Evolutionary conservation across 2,329 filamentous ascomycete genomes (phyloP).

Genomic region (Cordyceps cicadae): DNA sequence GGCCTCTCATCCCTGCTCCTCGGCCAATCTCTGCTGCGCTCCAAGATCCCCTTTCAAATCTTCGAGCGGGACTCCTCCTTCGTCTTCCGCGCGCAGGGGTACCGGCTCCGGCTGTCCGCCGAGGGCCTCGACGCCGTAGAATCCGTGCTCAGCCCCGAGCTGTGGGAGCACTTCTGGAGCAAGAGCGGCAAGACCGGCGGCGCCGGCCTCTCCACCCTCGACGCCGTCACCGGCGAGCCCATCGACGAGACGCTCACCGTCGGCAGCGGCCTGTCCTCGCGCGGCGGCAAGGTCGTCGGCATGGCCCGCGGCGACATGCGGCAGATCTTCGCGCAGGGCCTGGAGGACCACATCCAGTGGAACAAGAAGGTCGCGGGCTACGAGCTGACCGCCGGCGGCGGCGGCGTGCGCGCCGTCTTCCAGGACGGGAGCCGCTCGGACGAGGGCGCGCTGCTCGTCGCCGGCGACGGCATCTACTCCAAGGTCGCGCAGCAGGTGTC

Average conservation of each 20-base stretch:
- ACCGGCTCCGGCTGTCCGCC: conserved; percentile 48
- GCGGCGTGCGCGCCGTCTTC: conserved; percentile 49
- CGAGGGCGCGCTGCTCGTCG: conserved; percentile 51
- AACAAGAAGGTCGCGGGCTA: conserved; percentile 49
- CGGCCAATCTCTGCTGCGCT: conserved; percentile 32
- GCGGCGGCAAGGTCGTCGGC: conserved; percentile 51
- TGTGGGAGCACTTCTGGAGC: conserved; percentile 49
- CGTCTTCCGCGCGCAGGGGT: conserved; percentile 52
- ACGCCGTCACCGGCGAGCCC: conserved; percentile 37
- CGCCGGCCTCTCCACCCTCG: conserved; percentile 37
- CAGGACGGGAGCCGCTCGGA: conserved; percentile 50
- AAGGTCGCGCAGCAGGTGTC: conserved; percentile 52
- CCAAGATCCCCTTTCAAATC: conserved; percentile 42
- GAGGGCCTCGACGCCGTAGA: conserved; percentile 55
- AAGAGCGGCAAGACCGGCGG: conserved; percentile 53
- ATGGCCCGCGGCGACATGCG: conserved; percentile 58
- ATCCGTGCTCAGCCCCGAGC: conserved; percentile 40
- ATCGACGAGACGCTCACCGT: background rate
- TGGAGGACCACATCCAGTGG: conserved; percentile 48
- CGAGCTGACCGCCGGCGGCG: conserved; percentile 35
- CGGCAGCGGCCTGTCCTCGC: conserved; percentile 31
- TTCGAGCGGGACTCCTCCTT: conserved; percentile 47
- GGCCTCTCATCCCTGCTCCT: conserved; percentile 37
- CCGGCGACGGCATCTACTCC: conserved; percentile 56
- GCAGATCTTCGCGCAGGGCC: conserved; percentile 46